Base-by-base conservation (phyloP, 2,329 filamentous ascomycete genomes). In the Tolypocladium nubicola region DNA sequence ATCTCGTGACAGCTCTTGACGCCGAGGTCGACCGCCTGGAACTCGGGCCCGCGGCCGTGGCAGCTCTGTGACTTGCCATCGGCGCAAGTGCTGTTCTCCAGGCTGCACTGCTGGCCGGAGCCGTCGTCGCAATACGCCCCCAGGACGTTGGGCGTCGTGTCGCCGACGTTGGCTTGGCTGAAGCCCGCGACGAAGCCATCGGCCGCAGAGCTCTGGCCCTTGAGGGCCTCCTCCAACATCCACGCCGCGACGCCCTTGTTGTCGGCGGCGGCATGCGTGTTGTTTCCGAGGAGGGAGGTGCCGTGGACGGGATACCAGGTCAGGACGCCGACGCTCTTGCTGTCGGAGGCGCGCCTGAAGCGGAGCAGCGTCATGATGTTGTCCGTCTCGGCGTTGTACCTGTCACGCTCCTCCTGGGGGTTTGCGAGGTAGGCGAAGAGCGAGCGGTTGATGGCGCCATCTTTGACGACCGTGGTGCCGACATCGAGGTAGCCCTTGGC, bases 261-360 rank as follows among this genome's bases (percentile, higher is more conserved):
- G 71, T 97, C 93, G n/a, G 90, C 93, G 3, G 91, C 86, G 54
- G 94, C 83, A 16, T 96, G 79, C 0, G 91, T 97, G 72, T 96
- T 96, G 73, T 97, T 97, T 56, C 89, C 88, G 30, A 92, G 83
- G 71, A 97, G 83, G 0, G 90, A 96, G 0, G 93, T 97, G 52
- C 92, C 92, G 69, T 97, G 93, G 0, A 92, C 89, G 3, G 93
- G 84, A 69, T 93, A 96, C 89, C 92, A 97, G 19, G 90, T 94
- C 58, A 97, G 73, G 1, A 95, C 77, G 14, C 90, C 92, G 47
- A 90, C 83, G 58, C 86, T 87, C 72, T 90, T 91, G 53, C 81
- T 79, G 66, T 94, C 89, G 0, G 83, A 86, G 11, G 83, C 81
- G 41, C 89, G 82, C 62, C 85, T 84, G 68, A 97, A 92, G 60